A percentile compares a stretch with the other conserved stretches of the same genome.
Evolutionary conservation across 768 basidiomycete genomes (phyloP).

Genomic region (Amanita pseudoporphyria): DNA sequence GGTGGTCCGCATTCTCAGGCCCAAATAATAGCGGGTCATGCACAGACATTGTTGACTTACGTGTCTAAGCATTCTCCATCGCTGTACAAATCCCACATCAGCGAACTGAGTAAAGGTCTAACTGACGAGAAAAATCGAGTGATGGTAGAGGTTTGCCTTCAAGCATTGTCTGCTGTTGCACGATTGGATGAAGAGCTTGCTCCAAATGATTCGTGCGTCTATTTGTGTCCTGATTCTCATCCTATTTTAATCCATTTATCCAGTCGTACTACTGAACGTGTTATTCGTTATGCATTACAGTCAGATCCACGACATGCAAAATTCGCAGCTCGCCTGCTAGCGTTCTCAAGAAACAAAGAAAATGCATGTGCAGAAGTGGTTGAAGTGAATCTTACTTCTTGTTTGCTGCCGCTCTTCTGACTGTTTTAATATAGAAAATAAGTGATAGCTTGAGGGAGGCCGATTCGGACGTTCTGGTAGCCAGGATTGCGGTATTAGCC

Average conservation of each 20-base stretch:
- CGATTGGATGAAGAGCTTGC: constrained; percentile 47
- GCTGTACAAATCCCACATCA: constrained; percentile 64
- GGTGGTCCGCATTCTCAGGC: constrained; percentile 26
- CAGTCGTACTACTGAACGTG: constrained; percentile 61
- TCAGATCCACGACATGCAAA: constrained; percentile 66
- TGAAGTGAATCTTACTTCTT: constrained; percentile 38
- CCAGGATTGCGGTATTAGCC: constrained; percentile 61
- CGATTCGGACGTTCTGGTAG: constrained; percentile 30
- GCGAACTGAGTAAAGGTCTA: constrained; percentile 67
- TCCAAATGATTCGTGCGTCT: constrained; percentile 58
- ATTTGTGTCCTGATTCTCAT: not conserved
- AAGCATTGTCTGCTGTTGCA: constrained; percentile 64
- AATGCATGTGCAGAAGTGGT: constrained; percentile 45
- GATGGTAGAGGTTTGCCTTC: constrained; percentile 59
- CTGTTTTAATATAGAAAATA: constrained; percentile 32
- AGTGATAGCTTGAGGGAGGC: not conserved
- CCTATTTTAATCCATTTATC: constrained; percentile 4
- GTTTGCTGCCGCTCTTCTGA: not conserved
- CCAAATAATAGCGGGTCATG: constrained; percentile 31
- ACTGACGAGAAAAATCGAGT: constrained; percentile 48
- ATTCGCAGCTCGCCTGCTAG: constrained; percentile 72
- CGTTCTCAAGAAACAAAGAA: constrained; percentile 43
- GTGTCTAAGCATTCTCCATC: constrained; percentile 70
- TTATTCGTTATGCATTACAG: constrained; percentile 48
- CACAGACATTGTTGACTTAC: constrained; percentile 42